phyloP scores from a whole-genome alignment of 202 grass and related monocot genomes.

The Cymbopogon flexuosus region DNA sequence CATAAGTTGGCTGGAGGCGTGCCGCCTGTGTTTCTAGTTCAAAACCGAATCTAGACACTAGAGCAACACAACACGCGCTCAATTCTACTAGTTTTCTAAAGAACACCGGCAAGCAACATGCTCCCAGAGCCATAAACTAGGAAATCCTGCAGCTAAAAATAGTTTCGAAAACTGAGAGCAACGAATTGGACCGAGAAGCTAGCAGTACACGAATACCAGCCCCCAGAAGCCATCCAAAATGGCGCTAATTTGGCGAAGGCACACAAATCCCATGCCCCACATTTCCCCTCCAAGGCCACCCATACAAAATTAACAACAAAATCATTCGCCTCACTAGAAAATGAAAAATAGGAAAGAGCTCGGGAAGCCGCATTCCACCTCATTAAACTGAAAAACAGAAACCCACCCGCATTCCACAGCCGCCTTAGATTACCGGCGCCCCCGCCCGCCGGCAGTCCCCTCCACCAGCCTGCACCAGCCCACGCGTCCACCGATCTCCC shows the following conservation, averaged over 20 bases:
- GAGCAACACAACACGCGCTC: neutral
- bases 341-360: neutral
- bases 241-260: neutral
- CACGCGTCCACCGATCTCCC: slow-evolving; percentile 11
- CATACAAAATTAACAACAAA: slow-evolving; percentile 24
- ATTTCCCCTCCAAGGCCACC: slow-evolving; percentile 2
- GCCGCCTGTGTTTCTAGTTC: neutral
- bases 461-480: neutral
- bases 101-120: neutral
- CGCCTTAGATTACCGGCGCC: neutral
- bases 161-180: neutral
- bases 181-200: slow-evolving; percentile 14
- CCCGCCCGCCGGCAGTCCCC: neutral
- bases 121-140: slow-evolving; percentile 13
- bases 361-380: neutral
- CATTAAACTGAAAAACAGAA: neutral
- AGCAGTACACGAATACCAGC: neutral
- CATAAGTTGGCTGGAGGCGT: neutral
- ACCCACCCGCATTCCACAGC: slow-evolving; percentile 35
- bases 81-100: neutral
- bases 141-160: neutral
- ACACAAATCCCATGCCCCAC: neutral
- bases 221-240: neutral
- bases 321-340: neutral
- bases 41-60: neutral